These are phyloP conservation scores for Phoma sp. DNA, from an alignment of 2,329 filamentous ascomycete genomes.

Conservation along the genomic window DNA sequence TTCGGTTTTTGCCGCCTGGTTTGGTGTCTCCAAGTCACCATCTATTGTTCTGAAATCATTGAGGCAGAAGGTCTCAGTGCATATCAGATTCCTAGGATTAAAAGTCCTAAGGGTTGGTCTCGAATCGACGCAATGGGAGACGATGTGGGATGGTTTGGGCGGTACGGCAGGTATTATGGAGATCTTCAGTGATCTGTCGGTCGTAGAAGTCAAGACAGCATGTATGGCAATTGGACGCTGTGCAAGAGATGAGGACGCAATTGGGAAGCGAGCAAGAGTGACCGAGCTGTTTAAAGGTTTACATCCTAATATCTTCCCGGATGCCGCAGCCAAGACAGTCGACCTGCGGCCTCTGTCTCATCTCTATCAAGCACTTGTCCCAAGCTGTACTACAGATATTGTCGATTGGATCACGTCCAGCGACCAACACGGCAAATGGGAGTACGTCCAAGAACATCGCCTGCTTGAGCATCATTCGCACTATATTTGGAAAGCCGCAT, in stretches of 20 bases:
- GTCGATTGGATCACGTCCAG: conserved; percentile 17
- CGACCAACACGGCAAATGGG: conserved; percentile 10
- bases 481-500: conserved; percentile 19
- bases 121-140: conserved; percentile 28
- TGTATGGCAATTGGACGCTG: conserved; percentile 28
- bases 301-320: conserved; percentile 25
- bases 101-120: conserved; percentile 28
- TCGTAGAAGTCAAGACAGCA: conserved; percentile 29
- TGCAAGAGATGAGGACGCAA: conserved; percentile 18
- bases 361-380: conserved; percentile 30
- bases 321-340: conserved; percentile 14
- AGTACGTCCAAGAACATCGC: conserved; percentile 3
- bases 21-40: conserved; percentile 32
- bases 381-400: conserved; percentile 30
- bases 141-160: conserved; percentile 39
- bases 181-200: conserved; percentile 33
- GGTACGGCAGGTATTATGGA: conserved; percentile 34
- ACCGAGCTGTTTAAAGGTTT: conserved; percentile 35
- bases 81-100: conserved; percentile 32
- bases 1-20: conserved; percentile 32
- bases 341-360: conserved; percentile 30
- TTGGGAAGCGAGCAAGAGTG: conserved; percentile 25
- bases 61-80: conserved; percentile 31
- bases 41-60: conserved; percentile 25
- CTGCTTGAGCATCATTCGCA: conserved; percentile 28